phyloP scores from a whole-genome alignment of 306 rosid genomes.

The Fragaria vesca region DNA sequence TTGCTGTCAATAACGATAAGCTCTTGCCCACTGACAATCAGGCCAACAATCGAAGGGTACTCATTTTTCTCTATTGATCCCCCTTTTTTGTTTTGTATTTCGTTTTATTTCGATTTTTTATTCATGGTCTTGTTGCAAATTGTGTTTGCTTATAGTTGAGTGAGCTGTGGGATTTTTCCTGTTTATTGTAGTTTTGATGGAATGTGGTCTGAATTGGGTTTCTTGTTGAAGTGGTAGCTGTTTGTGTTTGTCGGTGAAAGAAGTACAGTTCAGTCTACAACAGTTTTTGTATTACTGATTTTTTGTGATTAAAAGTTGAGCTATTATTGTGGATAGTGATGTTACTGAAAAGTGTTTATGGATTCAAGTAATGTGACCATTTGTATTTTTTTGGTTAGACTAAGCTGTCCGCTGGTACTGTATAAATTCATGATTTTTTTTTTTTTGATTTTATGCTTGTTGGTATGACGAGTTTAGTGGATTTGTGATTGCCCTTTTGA shows the following conservation, averaged over 20 bases:
- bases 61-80: slow-evolving; percentile 37
- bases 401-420: neutral
- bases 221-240: slow-evolving; percentile 8
- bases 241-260: neutral
- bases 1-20: slow-evolving; percentile 41
- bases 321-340: neutral
- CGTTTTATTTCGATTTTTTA: neutral
- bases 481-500: slow-evolving; percentile 4
- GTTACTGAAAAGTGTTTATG: neutral
- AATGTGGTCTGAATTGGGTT: slow-evolving; percentile 18
- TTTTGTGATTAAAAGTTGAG: neutral
- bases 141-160: slow-evolving; percentile 10
- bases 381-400: neutral
- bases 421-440: neutral
- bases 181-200: neutral
- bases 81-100: neutral
- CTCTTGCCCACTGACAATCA: slow-evolving; percentile 47
- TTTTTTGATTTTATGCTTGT: slow-evolving; percentile 9
- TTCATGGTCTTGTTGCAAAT: slow-evolving; percentile 2
- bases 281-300: neutral
- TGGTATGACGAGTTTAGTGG: neutral
- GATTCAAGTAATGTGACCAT: neutral
- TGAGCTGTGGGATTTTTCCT: slow-evolving; percentile 9
- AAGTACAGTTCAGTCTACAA: neutral
- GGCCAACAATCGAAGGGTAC: slow-evolving; percentile 73